Percentiles rank a stretch among this genome's conserved stretches.
Evolutionary conservation across 345 rosid genomes (phyloP).

Genomic region (Moricandia moricandioides): DNA sequence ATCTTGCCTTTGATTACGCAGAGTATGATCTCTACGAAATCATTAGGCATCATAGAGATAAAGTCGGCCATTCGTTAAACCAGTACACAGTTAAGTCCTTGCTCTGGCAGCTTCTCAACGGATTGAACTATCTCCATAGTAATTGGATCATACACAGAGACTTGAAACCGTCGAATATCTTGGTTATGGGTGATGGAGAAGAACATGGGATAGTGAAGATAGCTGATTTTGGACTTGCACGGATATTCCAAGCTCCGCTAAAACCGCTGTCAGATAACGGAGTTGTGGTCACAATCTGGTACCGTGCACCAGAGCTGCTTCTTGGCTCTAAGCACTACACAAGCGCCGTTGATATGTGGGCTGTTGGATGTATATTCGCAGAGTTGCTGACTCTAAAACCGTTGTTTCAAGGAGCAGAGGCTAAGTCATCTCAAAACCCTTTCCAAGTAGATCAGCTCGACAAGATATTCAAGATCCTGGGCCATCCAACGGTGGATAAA

Average conservation of each 20-base stretch:
- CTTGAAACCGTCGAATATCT: conserved; percentile 94
- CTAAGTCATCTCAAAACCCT: conserved; percentile 76
- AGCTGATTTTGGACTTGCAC: conserved; percentile 96
- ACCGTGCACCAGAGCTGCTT: conserved; percentile 97
- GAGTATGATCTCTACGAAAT: conserved; percentile 97
- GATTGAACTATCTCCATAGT: conserved; percentile 93
- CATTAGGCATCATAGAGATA: conserved; percentile 91
- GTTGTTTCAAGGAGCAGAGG: conserved; percentile 94
- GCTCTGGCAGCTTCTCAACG: conserved; percentile 98
- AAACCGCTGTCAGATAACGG: conserved; percentile 83
- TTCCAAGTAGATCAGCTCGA: conserved; percentile 97
- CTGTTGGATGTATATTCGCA: conserved; percentile 97
- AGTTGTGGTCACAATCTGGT: conserved; percentile 99
- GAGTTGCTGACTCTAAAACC: conserved; percentile 96
- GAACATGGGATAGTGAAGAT: conserved; percentile 95
- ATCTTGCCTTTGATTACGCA: conserved; percentile 92
- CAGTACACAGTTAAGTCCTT: conserved; percentile 87
- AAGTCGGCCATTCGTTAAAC: conserved; percentile 60
- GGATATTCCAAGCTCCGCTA: conserved; percentile 94
- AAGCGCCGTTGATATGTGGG: conserved; percentile 98
- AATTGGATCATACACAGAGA: conserved; percentile 99
- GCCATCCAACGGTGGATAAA: conserved; percentile 92
- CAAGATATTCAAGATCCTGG: conserved; percentile 96
- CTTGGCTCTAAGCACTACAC: conserved; percentile 98
- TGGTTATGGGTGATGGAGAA: conserved; percentile 99